Conservation (phyloP, 2,329 filamentous ascomycete species). For the Aspergillus tubingensis region DNA sequence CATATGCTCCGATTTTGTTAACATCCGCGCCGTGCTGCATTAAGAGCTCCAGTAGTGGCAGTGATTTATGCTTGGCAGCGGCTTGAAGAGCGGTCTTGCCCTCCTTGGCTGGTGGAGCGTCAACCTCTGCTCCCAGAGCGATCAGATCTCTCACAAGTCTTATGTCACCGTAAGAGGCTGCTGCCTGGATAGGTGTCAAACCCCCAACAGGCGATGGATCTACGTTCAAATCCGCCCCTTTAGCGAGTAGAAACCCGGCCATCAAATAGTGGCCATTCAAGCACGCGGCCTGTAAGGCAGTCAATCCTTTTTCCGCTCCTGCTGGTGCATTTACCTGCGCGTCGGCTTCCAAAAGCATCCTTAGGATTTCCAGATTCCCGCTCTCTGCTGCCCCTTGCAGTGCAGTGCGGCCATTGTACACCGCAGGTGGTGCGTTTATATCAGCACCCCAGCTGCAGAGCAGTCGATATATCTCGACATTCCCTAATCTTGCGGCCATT, state of each 20-base stretch:
- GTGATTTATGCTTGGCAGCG: not conserved
- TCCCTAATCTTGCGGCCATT: not conserved
- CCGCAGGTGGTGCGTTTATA: not conserved
- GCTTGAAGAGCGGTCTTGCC: not conserved
- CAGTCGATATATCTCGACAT: not conserved
- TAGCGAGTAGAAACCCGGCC: not conserved
- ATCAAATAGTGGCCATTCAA: not conserved
- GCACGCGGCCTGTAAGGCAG: not conserved
- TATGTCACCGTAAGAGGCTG: not conserved
- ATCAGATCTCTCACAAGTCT: not conserved
- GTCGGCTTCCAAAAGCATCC: not conserved
- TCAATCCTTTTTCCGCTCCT: not conserved
- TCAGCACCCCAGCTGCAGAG: not conserved
- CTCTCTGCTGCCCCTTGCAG: not conserved
- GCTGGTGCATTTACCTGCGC: not conserved
- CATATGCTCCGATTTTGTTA: not conserved
- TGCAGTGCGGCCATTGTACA: not conserved
- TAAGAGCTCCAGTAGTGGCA: not conserved
- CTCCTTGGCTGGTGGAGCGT: not conserved
- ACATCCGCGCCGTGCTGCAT: not conserved
- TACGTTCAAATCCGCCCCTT: not conserved
- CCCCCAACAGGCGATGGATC: not conserved
- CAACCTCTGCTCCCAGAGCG: not conserved
- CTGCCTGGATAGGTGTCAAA: not conserved
- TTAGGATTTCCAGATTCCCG: not conserved